Conservation (phyloP, 306 rosid genomes). For the Trichosanthes truncata region DNA sequence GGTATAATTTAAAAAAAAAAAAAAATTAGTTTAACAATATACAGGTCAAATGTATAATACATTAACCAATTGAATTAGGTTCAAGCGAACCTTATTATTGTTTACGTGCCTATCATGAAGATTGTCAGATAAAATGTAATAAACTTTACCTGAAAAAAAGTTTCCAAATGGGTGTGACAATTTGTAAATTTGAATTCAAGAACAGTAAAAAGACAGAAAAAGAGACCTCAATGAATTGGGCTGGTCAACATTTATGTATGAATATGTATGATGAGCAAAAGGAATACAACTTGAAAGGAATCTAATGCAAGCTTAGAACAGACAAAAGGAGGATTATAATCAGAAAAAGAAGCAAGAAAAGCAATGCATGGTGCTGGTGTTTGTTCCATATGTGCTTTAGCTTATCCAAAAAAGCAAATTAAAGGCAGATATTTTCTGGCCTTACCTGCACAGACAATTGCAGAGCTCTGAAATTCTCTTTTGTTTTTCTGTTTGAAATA, state of each 20-base stretch:
- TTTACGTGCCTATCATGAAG: no score
- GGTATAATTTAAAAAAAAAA: no score
- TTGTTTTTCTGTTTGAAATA: background rate
- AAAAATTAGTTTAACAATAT: no score
- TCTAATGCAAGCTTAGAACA: constrained; percentile 7
- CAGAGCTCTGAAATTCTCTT: constrained; percentile 4
- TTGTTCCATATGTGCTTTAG: constrained; percentile 4
- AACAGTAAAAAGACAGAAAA: background rate
- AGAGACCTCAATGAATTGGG: background rate
- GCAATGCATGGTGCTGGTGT: background rate
- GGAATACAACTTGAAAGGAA: background rate
- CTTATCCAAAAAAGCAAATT: background rate
- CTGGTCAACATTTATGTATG: background rate
- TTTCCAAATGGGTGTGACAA: background rate
- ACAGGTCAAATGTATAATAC: no score
- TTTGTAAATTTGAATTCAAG: background rate
- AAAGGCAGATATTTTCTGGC: background rate
- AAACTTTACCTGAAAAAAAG: background rate
- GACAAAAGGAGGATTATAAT: constrained; percentile 6
- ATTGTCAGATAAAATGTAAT: background rate
- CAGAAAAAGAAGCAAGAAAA: background rate
- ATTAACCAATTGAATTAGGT: no score
- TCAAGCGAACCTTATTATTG: no score
- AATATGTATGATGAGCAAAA: background rate
- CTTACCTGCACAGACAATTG: background rate